phyloP scores from a whole-genome alignment of 768 basidiomycete genomes.

The Clitopilus hobsonii region DNA sequence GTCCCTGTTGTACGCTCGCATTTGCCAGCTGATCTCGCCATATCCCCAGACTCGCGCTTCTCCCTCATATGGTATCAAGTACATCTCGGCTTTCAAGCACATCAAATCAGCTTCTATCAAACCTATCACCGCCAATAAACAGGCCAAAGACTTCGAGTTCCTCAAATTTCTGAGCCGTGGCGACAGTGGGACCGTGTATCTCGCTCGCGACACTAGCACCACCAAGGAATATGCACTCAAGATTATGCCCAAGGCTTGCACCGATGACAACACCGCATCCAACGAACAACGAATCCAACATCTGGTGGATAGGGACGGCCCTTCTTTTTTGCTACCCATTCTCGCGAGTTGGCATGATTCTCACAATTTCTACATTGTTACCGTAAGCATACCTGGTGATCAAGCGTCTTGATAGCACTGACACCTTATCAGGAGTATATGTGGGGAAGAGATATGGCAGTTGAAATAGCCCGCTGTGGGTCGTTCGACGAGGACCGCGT shows the following conservation, averaged over 20 bases:
- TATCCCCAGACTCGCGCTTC: not conserved
- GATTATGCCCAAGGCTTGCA: slow-evolving; percentile 10
- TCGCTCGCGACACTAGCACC: slow-evolving; percentile 11
- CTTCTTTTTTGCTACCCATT: slow-evolving; percentile 12
- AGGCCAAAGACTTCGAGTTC: not conserved
- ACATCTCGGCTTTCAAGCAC: not conserved
- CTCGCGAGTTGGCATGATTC: slow-evolving; percentile 18
- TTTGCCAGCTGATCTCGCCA: too few species aligned
- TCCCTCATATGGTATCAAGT: not conserved
- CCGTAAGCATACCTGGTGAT: slow-evolving; percentile 9
- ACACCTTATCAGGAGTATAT: slow-evolving; percentile 16
- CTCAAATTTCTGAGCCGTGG: not conserved
- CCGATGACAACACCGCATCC: slow-evolving; percentile 1
- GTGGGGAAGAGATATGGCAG: slow-evolving; percentile 14
- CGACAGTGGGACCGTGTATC: slow-evolving; percentile 9
- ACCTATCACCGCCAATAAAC: not conserved
- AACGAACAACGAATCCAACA: slow-evolving; percentile 4
- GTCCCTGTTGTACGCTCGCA: too few species aligned
- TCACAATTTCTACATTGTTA: slow-evolving; percentile 16
- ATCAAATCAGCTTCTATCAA: not conserved
- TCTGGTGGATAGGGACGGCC: slow-evolving; percentile 7
- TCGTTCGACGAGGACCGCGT: slow-evolving; percentile 7
- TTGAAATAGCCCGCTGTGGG: slow-evolving; percentile 2
- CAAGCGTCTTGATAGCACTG: not conserved
- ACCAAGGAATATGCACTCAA: slow-evolving; percentile 14